These are phyloP conservation scores for Pseudognaphalium luteoalbum DNA, from an alignment of 129 eudicot species.

Conservation along the genomic window DNA sequence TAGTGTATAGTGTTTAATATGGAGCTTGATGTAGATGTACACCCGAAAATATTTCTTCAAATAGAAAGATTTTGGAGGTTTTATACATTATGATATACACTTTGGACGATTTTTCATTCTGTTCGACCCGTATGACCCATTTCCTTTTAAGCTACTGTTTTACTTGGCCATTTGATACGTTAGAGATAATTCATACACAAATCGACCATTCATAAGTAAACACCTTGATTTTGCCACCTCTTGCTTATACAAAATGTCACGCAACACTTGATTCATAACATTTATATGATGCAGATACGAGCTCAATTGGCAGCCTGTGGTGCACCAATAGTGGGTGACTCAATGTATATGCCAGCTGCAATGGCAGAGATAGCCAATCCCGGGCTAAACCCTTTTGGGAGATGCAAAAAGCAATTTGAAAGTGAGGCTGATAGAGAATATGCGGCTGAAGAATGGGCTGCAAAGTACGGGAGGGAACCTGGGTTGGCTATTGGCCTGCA, in stretches of 20 bases:
- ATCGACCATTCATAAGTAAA: no score
- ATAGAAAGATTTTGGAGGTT: no score
- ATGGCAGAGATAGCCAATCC: slow-evolving; percentile 56
- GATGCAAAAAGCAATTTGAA: slow-evolving; percentile 40
- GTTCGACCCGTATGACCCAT: no score
- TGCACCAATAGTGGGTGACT: slow-evolving; percentile 93
- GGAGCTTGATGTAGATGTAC: slow-evolving; percentile 5
- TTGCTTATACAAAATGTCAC: neutral
- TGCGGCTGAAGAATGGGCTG: slow-evolving; percentile 72
- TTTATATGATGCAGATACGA: slow-evolving; percentile 56
- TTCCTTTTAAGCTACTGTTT: no score
- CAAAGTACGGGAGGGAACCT: slow-evolving; percentile 87
- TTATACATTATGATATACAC: no score
- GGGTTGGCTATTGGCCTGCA: slow-evolving; percentile 80
- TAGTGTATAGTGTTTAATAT: neutral
- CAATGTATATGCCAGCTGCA: slow-evolving; percentile 89
- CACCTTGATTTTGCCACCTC: neutral
- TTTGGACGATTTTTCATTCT: no score
- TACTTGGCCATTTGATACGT: no score
- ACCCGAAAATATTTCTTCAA: no score
- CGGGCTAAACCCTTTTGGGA: slow-evolving; percentile 67
- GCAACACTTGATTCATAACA: neutral
- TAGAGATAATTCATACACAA: no score
- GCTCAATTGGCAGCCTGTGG: slow-evolving; percentile 92
- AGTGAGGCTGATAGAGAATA: slow-evolving; percentile 49